Evolutionary conservation across 2,329 filamentous ascomycete genomes (phyloP).

Genomic region (Ceratocystis colombiana): DNA sequence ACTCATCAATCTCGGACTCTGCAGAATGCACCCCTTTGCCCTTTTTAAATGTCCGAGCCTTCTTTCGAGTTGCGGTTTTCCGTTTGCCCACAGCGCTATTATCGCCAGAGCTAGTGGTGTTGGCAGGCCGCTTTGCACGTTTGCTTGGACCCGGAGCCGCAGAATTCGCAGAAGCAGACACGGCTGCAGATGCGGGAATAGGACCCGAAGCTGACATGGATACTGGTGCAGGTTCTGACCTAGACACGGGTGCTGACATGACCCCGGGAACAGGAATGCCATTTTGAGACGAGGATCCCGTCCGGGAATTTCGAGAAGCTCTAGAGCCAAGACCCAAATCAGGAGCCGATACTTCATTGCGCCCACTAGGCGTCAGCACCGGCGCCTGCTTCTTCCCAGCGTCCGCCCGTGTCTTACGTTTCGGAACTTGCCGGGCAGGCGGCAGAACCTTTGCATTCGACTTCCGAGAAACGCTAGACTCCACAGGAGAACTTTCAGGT

Average conservation of each 20-base stretch:
- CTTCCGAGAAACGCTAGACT: constrained; percentile 18
- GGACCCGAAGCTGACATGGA: neutral
- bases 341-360: constrained; percentile 28
- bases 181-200: neutral
- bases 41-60: constrained; percentile 47
- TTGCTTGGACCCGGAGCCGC: constrained; percentile 38
- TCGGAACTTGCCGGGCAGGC: constrained; percentile 32
- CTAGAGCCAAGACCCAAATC: constrained; percentile 26
- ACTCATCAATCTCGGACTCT: constrained; percentile 46
- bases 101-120: constrained; percentile 49
- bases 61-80: constrained; percentile 59
- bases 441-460: constrained; percentile 34
- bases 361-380: constrained; percentile 25
- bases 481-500: neutral
- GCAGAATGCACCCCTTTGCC: constrained; percentile 35
- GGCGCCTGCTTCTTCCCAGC: constrained; percentile 33
- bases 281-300: constrained; percentile 26
- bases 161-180: constrained; percentile 21
- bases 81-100: constrained; percentile 61
- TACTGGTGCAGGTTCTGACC: constrained; percentile 28
- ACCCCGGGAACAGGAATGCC: constrained; percentile 35
- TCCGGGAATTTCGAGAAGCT: neutral
- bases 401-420: constrained; percentile 40
- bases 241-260: constrained; percentile 47
- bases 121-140: constrained; percentile 59